phyloP scores from a whole-genome alignment of 176 grass and related monocot species.

The Tillandsia fasciculata region DNA sequence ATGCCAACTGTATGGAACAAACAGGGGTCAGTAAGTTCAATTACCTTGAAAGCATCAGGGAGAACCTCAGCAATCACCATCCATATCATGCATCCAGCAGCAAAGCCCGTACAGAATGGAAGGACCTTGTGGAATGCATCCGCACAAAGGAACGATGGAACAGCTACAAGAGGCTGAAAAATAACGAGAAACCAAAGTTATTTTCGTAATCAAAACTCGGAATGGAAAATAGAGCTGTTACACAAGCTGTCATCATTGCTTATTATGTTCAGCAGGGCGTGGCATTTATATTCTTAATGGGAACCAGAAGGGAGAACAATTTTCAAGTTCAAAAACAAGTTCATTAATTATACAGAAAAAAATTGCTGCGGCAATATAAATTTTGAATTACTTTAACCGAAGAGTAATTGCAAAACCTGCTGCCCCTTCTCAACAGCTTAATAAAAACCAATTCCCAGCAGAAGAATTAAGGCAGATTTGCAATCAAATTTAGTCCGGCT shows the following conservation, averaged over 20 bases:
- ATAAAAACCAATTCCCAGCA: background rate
- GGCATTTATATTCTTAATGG: background rate
- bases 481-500: background rate
- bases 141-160: slow-evolving; percentile 89
- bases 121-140: slow-evolving; percentile 88
- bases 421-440: background rate
- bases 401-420: no score
- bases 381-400: no score
- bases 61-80: slow-evolving; percentile 99
- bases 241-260: background rate
- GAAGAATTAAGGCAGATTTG: background rate
- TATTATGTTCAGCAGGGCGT: no score
- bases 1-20: background rate
- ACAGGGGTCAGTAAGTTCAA: background rate
- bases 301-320: background rate
- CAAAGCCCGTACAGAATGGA: slow-evolving; percentile 95
- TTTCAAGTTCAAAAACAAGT: background rate
- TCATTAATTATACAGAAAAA: background rate
- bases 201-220: background rate
- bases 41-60: slow-evolving; percentile 98
- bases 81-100: slow-evolving; percentile 99
- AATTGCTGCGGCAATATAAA: no score
- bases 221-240: background rate
- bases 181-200: slow-evolving; percentile 12
- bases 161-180: slow-evolving; percentile 82